phyloP scores from a whole-genome alignment of 164 flowering plant species.

The Sextonia rubra region DNA sequence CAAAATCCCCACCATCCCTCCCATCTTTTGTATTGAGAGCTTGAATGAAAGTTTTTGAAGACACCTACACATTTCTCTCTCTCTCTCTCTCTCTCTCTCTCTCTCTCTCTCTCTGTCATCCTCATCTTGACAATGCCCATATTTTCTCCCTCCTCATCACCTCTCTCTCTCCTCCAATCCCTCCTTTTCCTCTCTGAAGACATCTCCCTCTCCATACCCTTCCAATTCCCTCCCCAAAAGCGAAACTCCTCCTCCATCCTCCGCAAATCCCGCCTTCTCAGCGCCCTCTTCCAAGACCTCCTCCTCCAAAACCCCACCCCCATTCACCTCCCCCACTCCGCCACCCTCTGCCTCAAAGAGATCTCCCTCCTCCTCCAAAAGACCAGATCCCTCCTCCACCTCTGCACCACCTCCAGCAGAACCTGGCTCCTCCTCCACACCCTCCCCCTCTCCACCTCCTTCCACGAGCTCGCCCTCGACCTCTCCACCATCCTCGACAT shows the following conservation, averaged over 20 bases:
- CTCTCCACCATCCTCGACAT: conserved; percentile 71
- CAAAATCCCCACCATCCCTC: too few relatives aligned
- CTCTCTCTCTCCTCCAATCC: conserved; percentile 36
- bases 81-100: too few relatives aligned
- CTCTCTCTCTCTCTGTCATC: neutral
- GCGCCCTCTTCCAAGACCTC: conserved; percentile 54
- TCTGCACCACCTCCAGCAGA: conserved; percentile 44
- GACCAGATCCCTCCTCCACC: conserved; percentile 48
- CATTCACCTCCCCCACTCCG: conserved; percentile 31
- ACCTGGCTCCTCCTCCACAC: conserved; percentile 53
- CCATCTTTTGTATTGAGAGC: too few relatives aligned
- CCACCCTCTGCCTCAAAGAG: conserved; percentile 66
- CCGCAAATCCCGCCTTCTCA: conserved; percentile 44
- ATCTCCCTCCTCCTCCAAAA: conserved; percentile 59
- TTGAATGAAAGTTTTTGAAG: too few relatives aligned
- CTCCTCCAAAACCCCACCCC: conserved; percentile 13
- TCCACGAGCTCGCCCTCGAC: conserved; percentile 53
- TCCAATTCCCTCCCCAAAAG: conserved; percentile 26
- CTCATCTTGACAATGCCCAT: neutral
- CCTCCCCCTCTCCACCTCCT: conserved; percentile 35
- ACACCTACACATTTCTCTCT: too few relatives aligned
- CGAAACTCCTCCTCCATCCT: conserved; percentile 40
- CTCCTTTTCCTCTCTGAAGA: conserved; percentile 46
- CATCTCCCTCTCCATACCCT: conserved; percentile 37
- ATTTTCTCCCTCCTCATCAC: neutral